These are phyloP conservation scores for Mangifera indica DNA, from an alignment of 345 rosid genomes.

Conservation along the genomic window DNA sequence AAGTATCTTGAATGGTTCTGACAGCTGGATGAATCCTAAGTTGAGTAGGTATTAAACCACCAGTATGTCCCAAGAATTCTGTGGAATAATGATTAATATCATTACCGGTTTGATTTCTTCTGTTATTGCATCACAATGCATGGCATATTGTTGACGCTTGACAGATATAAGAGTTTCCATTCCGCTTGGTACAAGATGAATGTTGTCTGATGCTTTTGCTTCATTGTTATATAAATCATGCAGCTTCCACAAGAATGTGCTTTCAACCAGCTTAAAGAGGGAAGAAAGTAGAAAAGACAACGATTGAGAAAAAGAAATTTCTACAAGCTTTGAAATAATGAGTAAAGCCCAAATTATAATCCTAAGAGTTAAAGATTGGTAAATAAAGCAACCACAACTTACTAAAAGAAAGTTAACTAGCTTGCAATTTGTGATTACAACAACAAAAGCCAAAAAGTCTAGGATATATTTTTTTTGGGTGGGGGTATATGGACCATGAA, in stretches of 20 bases:
- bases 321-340: constrained; percentile 10
- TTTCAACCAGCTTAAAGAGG: constrained; percentile 69
- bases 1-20: constrained; percentile 85
- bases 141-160: constrained; percentile 63
- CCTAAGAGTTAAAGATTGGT: neutral
- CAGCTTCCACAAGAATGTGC: constrained; percentile 63
- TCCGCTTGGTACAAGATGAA: constrained; percentile 69
- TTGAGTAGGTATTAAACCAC: constrained; percentile 38
- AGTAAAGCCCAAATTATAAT: neutral
- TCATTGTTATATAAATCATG: constrained; percentile 59
- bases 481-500: too few species aligned
- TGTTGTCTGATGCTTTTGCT: constrained; percentile 45
- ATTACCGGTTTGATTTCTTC: constrained; percentile 75
- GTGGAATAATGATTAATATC: constrained; percentile 12
- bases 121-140: constrained; percentile 77
- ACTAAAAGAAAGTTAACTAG: neutral
- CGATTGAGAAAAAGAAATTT: constrained; percentile 14
- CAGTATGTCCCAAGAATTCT: constrained; percentile 21
- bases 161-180: constrained; percentile 46
- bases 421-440: neutral
- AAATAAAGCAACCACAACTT: neutral
- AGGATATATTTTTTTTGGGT: too few species aligned
- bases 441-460: too few species aligned
- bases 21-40: constrained; percentile 65
- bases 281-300: constrained; percentile 6